A percentile compares a stretch with the other conserved stretches of the same genome.
phyloP scores from a whole-genome alignment of 1,284 basidiomycete genomes.

The Ceratorhiza oryzae-sativae region DNA sequence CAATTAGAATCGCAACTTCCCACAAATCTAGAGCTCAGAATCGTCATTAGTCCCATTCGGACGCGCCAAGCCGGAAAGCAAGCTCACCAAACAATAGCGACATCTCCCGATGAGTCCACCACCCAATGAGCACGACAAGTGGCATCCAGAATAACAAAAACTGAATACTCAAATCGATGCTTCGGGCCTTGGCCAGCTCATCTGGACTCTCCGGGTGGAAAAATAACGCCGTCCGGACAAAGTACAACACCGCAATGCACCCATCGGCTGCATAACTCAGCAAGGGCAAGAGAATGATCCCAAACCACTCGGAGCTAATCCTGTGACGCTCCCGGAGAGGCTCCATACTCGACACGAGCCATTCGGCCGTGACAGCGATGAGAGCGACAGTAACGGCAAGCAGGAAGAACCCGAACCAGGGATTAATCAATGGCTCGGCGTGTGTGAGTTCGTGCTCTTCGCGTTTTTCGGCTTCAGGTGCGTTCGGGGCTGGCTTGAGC shows the following conservation, averaged over 20 bases:
- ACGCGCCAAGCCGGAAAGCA: neutral
- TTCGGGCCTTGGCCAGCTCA: constrained; percentile 62
- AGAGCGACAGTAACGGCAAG: constrained; percentile 62
- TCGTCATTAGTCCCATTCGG: neutral
- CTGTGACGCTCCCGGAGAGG: constrained; percentile 55
- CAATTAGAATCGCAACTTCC: constrained; percentile 66
- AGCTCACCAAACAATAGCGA: constrained; percentile 62
- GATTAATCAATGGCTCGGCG: constrained; percentile 63
- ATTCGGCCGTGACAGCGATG: constrained; percentile 72
- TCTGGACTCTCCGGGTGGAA: constrained; percentile 54
- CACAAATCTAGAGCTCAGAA: constrained; percentile 54
- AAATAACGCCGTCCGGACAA: constrained; percentile 50
- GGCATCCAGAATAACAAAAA: constrained; percentile 74
- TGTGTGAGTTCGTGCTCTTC: constrained; percentile 53
- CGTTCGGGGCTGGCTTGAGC: constrained; percentile 54
- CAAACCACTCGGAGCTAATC: constrained; percentile 60
- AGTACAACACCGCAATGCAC: constrained; percentile 61
- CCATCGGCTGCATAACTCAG: constrained; percentile 75
- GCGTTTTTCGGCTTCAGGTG: constrained; percentile 54
- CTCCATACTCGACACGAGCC: constrained; percentile 68
- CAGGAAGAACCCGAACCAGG: constrained; percentile 63
- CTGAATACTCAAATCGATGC: constrained; percentile 72
- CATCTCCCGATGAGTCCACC: constrained; percentile 64
- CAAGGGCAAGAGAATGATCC: constrained; percentile 69
- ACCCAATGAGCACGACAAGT: constrained; percentile 63